A percentile compares a stretch with the other conserved stretches of the same genome.
These are phyloP conservation scores for Yamadazyma triangularis DNA, from an alignment of 1,139 yeast species.

Conservation along the genomic window DNA sequence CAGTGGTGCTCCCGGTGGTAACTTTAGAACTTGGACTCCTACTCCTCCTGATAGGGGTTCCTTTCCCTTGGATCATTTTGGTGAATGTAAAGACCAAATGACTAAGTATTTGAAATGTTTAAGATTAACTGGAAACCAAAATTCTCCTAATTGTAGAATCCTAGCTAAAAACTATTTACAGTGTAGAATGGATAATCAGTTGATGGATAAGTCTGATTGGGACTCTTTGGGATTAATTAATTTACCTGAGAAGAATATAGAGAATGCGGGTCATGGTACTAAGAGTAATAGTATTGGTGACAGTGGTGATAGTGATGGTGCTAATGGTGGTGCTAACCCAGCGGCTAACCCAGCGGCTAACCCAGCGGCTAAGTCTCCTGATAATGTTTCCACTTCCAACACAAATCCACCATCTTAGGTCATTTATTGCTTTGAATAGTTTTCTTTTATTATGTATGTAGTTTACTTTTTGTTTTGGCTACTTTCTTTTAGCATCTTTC, in stretches of 20 bases:
- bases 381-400: too few relatives aligned
- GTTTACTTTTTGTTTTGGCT: too few relatives aligned
- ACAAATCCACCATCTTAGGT: too few relatives aligned
- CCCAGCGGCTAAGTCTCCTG: too few relatives aligned
- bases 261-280: too few relatives aligned
- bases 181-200: conserved; percentile 86
- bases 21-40: conserved; percentile 59
- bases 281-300: too few relatives aligned
- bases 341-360: too few relatives aligned
- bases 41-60: conserved; percentile 97
- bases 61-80: conserved; percentile 89
- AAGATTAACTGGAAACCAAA: conserved; percentile 71
- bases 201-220: conserved; percentile 86
- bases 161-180: conserved; percentile 77
- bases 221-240: conserved; percentile 65
- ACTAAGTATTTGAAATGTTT: conserved; percentile 71
- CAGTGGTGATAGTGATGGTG: too few relatives aligned
- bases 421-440: too few relatives aligned
- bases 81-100: conserved; percentile 80
- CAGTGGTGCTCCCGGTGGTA: conserved; percentile 34
- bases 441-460: too few relatives aligned
- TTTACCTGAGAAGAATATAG: conserved; percentile 45
- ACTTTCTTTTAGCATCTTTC: too few relatives aligned
- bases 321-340: too few relatives aligned
- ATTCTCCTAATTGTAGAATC: conserved; percentile 84